Base-by-base conservation (phyloP, 306 rosid genomes). In the Castanea mollissima region DNA sequence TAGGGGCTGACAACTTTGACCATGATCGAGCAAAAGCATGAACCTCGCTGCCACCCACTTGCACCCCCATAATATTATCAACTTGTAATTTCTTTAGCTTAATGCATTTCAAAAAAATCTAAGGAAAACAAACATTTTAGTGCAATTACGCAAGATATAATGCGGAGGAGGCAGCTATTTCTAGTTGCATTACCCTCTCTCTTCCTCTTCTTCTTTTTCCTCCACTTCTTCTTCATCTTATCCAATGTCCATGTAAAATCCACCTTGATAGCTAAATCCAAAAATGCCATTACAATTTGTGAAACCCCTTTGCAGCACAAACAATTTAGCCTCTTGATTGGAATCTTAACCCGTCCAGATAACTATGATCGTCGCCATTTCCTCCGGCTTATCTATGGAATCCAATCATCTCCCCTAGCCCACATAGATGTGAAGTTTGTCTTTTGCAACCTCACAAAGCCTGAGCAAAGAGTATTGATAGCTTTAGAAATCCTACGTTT, bases 381-480 rank as follows among this genome's bases (percentile, higher is more conserved):
- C 72, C 88, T 85, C 4, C 83, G 85, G n/a, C 80, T 81, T 11
- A 16, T 78, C 16, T 81, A 81, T 3, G 83, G 83, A 54, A 46
- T 75, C 55, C 78, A 75, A 59, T 75, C 85, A 14, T 75, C 76
- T 10, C 70, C 81, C 3, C 8, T 25, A 10, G 88, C 71, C 4
- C 73, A 68, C 13, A 64, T 85, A 4, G 73, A 81, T 5, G 65
- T 85, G 57, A 85, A 82, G 71, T 85, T 81, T 65, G 20, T 85
- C 6, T 31, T 65, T 9, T 85, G 81, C 76, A 74, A 69, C 73
- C 83, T 81, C 27, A 75, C 73, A 13, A 81, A 78, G 44, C 55
- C 72, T 13, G 83, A 85, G 34, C 86, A 81, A 5, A 71, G 55
- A 1, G 52, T 51, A 5, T 19, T 81, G 5, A 55, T 81, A 13